Percentiles rank a stretch among this genome's conserved stretches.
phyloP scores from a whole-genome alignment of 768 basidiomycete genomes.

The Stropharia rugosoannulata region DNA sequence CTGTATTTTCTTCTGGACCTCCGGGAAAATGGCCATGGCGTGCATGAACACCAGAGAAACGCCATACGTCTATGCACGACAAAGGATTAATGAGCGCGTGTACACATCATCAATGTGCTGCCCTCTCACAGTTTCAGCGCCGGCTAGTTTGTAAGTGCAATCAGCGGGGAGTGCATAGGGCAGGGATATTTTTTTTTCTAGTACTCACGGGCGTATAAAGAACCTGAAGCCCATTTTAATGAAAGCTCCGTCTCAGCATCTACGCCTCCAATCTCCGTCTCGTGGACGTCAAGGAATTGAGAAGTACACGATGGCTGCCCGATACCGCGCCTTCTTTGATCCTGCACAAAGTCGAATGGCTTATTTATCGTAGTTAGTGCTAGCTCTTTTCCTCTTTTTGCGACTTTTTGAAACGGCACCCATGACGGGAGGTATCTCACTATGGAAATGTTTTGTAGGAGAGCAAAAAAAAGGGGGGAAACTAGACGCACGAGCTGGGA shows the following conservation, averaged over 20 bases:
- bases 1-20: slow-evolving; percentile 10
- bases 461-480: background rate
- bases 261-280: background rate
- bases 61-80: background rate
- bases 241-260: background rate
- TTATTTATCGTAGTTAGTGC: background rate
- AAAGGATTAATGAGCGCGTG: background rate
- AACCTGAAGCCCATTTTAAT: background rate
- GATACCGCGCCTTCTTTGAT: background rate
- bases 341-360: background rate
- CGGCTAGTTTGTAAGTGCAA: background rate
- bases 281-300: background rate
- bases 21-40: slow-evolving; percentile 10
- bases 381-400: background rate
- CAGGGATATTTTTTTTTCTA: no score
- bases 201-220: background rate
- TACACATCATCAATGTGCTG: background rate
- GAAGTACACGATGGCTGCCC: background rate
- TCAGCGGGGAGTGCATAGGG: background rate
- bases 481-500: background rate
- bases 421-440: background rate
- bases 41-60: background rate
- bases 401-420: background rate
- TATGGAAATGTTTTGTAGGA: background rate
- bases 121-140: background rate